These are phyloP conservation scores for Lippia alba DNA, from an alignment of 305 asterid species.

Conservation along the genomic window DNA sequence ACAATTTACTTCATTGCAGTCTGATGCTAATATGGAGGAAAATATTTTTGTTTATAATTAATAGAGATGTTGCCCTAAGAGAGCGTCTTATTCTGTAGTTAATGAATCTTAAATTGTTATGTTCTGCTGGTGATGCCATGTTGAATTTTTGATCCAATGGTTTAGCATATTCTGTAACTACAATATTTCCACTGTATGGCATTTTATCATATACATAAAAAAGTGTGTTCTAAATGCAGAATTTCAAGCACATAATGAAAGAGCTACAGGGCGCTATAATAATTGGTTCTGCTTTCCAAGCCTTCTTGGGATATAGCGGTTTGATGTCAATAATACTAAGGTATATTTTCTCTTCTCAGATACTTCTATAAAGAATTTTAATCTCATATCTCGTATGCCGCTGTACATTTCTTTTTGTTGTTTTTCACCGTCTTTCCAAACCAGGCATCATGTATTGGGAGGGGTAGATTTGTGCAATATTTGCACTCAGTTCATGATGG, in stretches of 20 bases:
- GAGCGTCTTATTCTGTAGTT: conserved; percentile 1
- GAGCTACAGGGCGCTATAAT: conserved; percentile 97
- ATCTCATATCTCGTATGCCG: conserved; percentile 12
- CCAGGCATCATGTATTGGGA: background rate
- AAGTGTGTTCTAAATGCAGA: conserved; percentile 54
- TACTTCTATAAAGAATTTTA: background rate
- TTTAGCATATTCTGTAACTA: background rate
- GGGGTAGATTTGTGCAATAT: background rate
- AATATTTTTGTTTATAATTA: background rate
- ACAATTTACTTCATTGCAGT: background rate
- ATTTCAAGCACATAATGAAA: conserved; percentile 94
- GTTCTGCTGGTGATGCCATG: background rate
- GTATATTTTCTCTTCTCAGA: conserved; percentile 41
- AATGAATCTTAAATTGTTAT: background rate
- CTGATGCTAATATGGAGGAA: background rate
- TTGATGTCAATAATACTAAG: conserved; percentile 76
- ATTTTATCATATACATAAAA: conserved; percentile 18
- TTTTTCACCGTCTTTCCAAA: background rate
- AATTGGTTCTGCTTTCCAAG: conserved; percentile 91
- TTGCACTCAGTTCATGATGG: background rate
- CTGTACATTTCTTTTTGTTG: background rate
- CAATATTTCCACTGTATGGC: background rate
- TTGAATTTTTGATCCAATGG: background rate
- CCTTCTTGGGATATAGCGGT: conserved; percentile 93
- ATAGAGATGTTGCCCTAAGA: background rate